Conservation (phyloP, 148 eudicot species). For the Hydrangea macrophylla region DNA sequence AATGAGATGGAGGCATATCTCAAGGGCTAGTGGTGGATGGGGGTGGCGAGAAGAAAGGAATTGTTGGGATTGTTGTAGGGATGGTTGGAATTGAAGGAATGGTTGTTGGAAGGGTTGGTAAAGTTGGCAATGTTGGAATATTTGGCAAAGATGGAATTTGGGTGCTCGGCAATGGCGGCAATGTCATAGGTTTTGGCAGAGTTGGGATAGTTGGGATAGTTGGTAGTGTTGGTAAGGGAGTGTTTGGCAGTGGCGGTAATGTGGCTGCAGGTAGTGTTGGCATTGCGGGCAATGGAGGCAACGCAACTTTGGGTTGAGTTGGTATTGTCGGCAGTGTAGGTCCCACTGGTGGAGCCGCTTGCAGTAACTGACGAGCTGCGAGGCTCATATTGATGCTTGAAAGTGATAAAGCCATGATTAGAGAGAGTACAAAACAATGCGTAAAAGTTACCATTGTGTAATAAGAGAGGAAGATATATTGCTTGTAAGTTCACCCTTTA, state of each 20-base stretch:
- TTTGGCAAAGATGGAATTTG: too few relatives aligned
- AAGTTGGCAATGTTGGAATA: too few relatives aligned
- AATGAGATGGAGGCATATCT: too few relatives aligned
- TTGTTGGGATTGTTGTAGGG: too few relatives aligned
- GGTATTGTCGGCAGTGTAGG: background rate
- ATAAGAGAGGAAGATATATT: background rate
- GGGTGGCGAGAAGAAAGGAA: too few relatives aligned
- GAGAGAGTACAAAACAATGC: background rate
- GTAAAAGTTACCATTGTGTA: background rate
- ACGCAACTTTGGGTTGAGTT: background rate
- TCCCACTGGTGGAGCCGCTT: too few relatives aligned
- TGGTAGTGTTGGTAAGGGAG: background rate
- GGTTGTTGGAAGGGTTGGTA: too few relatives aligned
- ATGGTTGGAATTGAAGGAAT: too few relatives aligned
- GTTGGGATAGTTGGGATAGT: background rate
- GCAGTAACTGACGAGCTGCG: slow-evolving; percentile 15
- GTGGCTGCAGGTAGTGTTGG: slow-evolving; percentile 5
- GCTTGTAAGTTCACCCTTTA: background rate
- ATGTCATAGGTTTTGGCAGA: background rate
- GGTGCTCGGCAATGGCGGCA: too few relatives aligned
- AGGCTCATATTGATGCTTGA: slow-evolving; percentile 3
- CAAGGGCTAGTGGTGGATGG: too few relatives aligned
- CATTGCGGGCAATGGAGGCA: slow-evolving; percentile 11
- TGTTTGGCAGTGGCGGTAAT: slow-evolving; percentile 7
- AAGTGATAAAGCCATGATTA: background rate